Evolutionary conservation across 768 basidiomycete genomes (phyloP).

Genomic region (Pisolithus orientalis): DNA sequence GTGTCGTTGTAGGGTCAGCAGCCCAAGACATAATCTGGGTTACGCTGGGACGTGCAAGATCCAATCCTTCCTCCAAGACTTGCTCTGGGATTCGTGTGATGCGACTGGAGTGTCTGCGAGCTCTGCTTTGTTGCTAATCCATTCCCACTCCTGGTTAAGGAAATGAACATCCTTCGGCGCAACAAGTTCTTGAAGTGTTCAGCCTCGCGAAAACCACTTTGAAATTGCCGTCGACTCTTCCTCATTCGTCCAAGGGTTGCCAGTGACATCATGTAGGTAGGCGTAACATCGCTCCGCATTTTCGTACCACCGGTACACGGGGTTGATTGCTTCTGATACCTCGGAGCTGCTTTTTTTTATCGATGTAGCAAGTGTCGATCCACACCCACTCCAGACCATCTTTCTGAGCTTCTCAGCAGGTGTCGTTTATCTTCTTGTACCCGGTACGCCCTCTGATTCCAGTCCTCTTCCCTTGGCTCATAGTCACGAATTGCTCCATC

Average conservation of each 20-base stretch:
- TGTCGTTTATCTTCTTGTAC: too few relatives aligned
- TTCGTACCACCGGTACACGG: neutral
- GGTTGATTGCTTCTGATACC: neutral
- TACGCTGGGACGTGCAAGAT: neutral
- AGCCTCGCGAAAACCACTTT: neutral
- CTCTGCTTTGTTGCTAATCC: neutral
- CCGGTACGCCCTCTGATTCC: too few relatives aligned
- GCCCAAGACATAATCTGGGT: conserved; percentile 6
- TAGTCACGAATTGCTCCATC: neutral
- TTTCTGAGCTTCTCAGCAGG: neutral
- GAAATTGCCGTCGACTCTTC: too few relatives aligned
- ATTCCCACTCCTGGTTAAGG: neutral
- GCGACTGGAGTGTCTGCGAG: too few relatives aligned
- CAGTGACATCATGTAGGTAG: neutral
- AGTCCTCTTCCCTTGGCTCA: neutral
- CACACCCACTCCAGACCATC: neutral
- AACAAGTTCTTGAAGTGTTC: neutral
- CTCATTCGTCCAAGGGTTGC: neutral
- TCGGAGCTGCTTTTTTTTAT: neutral
- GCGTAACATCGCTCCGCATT: neutral
- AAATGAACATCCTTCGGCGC: neutral
- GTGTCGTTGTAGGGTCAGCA: conserved; percentile 8
- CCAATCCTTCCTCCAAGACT: too few relatives aligned
- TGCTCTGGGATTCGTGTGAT: too few relatives aligned
- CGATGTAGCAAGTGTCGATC: neutral